Evolutionary conservation across 148 eudicot species (phyloP).

Genomic region (Nyssa sinensis): DNA sequence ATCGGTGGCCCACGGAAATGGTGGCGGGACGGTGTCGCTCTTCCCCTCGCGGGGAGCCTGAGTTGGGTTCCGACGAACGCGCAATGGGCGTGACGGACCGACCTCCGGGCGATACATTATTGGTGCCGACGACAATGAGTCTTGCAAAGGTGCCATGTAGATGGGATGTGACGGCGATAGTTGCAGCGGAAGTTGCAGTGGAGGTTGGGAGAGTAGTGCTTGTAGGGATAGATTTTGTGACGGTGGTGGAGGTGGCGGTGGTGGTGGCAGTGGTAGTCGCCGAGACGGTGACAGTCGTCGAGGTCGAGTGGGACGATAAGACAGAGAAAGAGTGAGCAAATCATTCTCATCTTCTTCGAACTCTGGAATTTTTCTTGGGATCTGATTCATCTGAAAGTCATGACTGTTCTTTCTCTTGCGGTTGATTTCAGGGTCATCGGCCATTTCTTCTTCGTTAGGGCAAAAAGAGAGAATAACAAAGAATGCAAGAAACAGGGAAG

Average conservation of each 20-base stretch:
- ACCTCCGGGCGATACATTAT: not conserved
- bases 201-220: not conserved
- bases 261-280: not conserved
- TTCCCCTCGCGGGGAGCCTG: constrained; percentile 18
- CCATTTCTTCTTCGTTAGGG: not conserved
- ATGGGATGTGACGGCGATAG: not conserved
- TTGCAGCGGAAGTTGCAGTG: not conserved
- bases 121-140: not conserved
- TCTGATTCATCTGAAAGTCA: not conserved
- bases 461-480: not conserved
- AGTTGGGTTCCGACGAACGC: constrained; percentile 13
- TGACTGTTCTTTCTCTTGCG: constrained; percentile 6
- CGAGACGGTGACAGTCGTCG: not conserved
- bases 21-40: constrained; percentile 25
- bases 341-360: constrained; percentile 5
- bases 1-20: constrained; percentile 62
- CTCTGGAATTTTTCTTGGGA: not conserved
- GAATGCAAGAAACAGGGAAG: not conserved
- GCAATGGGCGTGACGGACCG: not conserved
- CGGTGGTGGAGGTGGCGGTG: not conserved
- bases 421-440: not conserved
- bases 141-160: not conserved
- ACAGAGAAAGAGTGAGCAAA: constrained; percentile 10
- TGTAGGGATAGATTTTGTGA: too few species aligned
- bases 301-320: not conserved